These are phyloP conservation scores for Thinopyrum obtusiflorum DNA, from an alignment of 202 grass and related monocot genomes.

Conservation along the genomic window DNA sequence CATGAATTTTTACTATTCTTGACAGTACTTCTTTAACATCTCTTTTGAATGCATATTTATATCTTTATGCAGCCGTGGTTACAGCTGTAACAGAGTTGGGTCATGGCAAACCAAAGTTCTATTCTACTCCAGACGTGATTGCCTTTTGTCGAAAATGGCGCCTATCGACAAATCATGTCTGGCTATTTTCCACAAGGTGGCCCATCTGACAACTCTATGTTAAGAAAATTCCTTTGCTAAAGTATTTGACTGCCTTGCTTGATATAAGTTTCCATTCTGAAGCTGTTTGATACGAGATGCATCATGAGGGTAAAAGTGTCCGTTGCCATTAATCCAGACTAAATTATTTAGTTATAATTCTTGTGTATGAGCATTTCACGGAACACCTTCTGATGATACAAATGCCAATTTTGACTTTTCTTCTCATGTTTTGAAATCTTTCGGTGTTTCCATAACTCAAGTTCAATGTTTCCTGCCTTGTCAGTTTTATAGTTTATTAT, in stretches of 20 bases:
- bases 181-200: conserved; percentile 78
- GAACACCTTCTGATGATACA: conserved; percentile 13
- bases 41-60: conserved; percentile 20
- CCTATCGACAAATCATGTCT: conserved; percentile 80
- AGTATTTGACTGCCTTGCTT: not conserved
- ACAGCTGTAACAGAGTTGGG: conserved; percentile 86
- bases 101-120: conserved; percentile 87
- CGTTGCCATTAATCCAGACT: too few relatives aligned
- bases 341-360: not conserved
- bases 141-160: conserved; percentile 90
- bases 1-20: conserved; percentile 10
- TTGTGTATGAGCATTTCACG: conserved; percentile 8
- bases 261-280: not conserved
- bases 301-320: not conserved
- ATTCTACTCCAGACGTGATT: conserved; percentile 79
- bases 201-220: conserved; percentile 1
- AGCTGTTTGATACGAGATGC: not conserved
- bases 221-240: not conserved
- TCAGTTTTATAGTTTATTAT: conserved; percentile 1
- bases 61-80: conserved; percentile 61
- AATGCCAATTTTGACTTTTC: not conserved
- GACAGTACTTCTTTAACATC: not conserved
- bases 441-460: not conserved
- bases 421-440: conserved; percentile 8
- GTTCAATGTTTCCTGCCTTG: conserved; percentile 8